These are phyloP conservation scores for Alternaria atra DNA, from an alignment of 2,329 filamentous ascomycete genomes.

Conservation along the genomic window DNA sequence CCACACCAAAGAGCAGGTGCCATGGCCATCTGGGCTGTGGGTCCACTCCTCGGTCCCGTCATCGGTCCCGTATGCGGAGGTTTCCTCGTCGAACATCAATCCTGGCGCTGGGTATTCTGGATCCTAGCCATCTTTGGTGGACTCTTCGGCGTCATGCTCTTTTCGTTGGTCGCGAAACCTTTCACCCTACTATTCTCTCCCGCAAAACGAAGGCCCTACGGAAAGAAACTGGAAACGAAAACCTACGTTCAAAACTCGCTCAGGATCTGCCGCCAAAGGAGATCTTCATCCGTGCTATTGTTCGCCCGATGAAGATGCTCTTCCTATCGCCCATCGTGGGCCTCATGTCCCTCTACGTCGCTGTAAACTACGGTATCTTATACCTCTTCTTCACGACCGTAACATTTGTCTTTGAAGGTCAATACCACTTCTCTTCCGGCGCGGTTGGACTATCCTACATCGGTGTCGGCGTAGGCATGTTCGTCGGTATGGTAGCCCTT, in stretches of 20 bases:
- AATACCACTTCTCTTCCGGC: slow-evolving; percentile 47
- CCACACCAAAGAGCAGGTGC: slow-evolving; percentile 45
- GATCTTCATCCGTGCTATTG: slow-evolving; percentile 56
- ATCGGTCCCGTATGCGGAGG: slow-evolving; percentile 47
- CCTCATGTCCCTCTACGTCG: slow-evolving; percentile 58
- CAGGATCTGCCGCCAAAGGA: slow-evolving; percentile 50
- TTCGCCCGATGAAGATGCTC: slow-evolving; percentile 67
- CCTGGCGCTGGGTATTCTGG: slow-evolving; percentile 52
- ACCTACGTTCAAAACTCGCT: slow-evolving; percentile 55
- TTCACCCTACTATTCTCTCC: slow-evolving; percentile 58
- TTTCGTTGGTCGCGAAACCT: slow-evolving; percentile 59
- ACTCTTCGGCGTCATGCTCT: slow-evolving; percentile 47
- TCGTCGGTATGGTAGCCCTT: slow-evolving; percentile 49
- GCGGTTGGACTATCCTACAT: slow-evolving; percentile 48
- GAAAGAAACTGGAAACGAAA: slow-evolving; percentile 59
- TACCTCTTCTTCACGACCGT: slow-evolving; percentile 53
- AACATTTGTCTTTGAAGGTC: slow-evolving; percentile 50
- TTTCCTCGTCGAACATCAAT: slow-evolving; percentile 43
- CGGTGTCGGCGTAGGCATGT: slow-evolving; percentile 51
- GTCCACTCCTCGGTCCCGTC: slow-evolving; percentile 50
- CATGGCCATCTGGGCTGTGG: slow-evolving; percentile 50
- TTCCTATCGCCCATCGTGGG: slow-evolving; percentile 66
- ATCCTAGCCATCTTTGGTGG: slow-evolving; percentile 45
- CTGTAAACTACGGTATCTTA: slow-evolving; percentile 57
- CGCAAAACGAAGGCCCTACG: slow-evolving; percentile 56